Conservation (phyloP, 148 eudicot genomes). For the Pharnaceum exiguum region DNA sequence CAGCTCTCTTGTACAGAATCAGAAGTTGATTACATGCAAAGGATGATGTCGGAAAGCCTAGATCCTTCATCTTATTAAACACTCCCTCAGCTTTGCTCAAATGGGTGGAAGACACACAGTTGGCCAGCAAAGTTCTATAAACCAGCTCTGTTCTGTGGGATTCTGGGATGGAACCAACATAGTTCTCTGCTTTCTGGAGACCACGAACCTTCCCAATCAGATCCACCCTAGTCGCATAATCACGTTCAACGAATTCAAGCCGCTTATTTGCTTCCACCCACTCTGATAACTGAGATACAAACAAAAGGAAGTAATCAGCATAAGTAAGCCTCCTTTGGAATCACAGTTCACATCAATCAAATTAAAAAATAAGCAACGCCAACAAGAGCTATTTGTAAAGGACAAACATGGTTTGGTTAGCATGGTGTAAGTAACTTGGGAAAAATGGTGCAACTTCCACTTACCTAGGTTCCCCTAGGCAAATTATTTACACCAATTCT, state of each 20-base stretch:
- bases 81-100: conserved; percentile 64
- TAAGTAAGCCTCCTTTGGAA: too few species aligned
- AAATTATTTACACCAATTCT: too few species aligned
- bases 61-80: conserved; percentile 75
- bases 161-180: conserved; percentile 50
- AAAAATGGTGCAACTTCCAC: too few species aligned
- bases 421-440: too few species aligned
- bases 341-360: too few species aligned
- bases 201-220: conserved; percentile 73
- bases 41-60: conserved; percentile 41
- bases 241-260: conserved; percentile 44
- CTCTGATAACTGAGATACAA: conserved; percentile 58
- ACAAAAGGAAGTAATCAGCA: not conserved
- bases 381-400: too few species aligned
- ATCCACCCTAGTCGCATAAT: conserved; percentile 71
- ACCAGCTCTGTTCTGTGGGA: conserved; percentile 49
- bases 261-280: conserved; percentile 56
- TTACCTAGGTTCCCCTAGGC: too few species aligned
- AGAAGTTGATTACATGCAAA: conserved; percentile 78
- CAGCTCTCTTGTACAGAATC: conserved; percentile 58
- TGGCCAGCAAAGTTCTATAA: conserved; percentile 69
- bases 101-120: conserved; percentile 36
- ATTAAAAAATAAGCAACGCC: too few species aligned
- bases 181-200: conserved; percentile 51
- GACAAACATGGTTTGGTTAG: too few species aligned